Base-by-base conservation (phyloP, 1,284 basidiomycete species). In the Thelephora terrestris region DNA sequence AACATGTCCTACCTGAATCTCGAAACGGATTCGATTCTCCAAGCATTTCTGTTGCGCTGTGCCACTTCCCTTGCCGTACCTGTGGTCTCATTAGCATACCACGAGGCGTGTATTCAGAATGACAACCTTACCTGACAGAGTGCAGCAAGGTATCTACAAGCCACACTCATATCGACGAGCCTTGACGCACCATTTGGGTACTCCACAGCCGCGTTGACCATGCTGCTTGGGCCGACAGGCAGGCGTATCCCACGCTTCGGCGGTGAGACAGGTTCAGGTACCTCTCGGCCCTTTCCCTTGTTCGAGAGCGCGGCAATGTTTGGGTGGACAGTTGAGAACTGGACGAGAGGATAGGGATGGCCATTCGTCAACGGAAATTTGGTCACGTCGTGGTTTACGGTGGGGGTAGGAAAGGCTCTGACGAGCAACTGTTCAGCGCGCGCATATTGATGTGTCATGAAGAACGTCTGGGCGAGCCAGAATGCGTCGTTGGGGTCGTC, bases 391-490 rank as follows among this genome's bases (percentile, higher is more conserved):
- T 42, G 39, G 39, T 42, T 42, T 4, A 20, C 39, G 16, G 16
- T 18, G 7, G 66, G 58, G 45, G 66, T 74, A 24, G 73, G 72
- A 61, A 92, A 89, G 0, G 91, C 89, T 24, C 88, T 78, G 0
- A 85, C 91, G 39, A 99, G 76, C 17, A 99, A 74, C 44, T 88
- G 79, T 64, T 97, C 93, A 1, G 96, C 94, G 36, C 93, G 87
- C 6, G 90, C 85, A 64, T 95, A 99, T 55, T 97, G 91, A 56
- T 94, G 86, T 4, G 88, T 93, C 67, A 93, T 82, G 64, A 97
- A 99, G 68, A 93, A 93, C 0, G 90, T 91, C 64, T 99, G 95
- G 1, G 96, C 95, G 16, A 99, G 80, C 92, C 95, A 98, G 66
- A 98, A 99, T 7, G 93, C 96, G 66, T 99, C 96, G 64, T 95